Base-by-base conservation (phyloP, 805 yeast genomes). In the Candida tallmaniae region DNA sequence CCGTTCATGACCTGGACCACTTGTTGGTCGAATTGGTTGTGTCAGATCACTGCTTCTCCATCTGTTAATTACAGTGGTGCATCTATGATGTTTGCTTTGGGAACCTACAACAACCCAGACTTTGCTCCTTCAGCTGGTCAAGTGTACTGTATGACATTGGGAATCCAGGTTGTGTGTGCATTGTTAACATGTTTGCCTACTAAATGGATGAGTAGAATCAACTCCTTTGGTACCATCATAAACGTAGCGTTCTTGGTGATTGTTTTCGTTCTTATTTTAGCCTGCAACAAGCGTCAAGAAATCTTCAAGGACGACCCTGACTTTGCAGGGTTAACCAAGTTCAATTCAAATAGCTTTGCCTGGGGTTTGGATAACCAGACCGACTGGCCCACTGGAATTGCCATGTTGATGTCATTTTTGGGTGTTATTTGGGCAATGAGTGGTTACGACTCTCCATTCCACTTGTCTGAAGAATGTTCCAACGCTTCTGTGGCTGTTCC, bases 381-480 rank as follows among this genome's bases (percentile, higher is more conserved):
- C 7, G 82, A 76, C 13, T 79, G 73, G 67, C 80, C 82, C n/a
- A 64, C 65, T 32, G 84, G 84, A 36, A 62, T 78, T 32, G 70
- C 80, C 18, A 62, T 75, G 47, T 54, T 79, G 37, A 65, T 75
- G 67, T 63, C 76, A 4, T 76, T 76, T 54, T 52, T 75, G 48
- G 78, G 81, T n/a, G 79, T 72, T 23, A 73, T 76, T 38, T 77
- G 82, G 82, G 75, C 81, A 24, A 79, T 81, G 85, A 71, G 81
- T 29, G 87, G 86, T 16, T 82, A 78, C 50, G 87, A 81, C 51
- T 76, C 83, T 15, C 83, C 87, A 0, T 81, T 80, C 62, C 87
- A 82, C 48, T 61, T 81, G 40, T 69, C 83, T n/a, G 89, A 80
- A 57, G 88, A 81, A 48, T 74, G 81, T 45, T 59, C 78, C 32